phyloP scores from a whole-genome alignment of 1,139 yeast species.

The Geotrichum cucujoidarum region DNA sequence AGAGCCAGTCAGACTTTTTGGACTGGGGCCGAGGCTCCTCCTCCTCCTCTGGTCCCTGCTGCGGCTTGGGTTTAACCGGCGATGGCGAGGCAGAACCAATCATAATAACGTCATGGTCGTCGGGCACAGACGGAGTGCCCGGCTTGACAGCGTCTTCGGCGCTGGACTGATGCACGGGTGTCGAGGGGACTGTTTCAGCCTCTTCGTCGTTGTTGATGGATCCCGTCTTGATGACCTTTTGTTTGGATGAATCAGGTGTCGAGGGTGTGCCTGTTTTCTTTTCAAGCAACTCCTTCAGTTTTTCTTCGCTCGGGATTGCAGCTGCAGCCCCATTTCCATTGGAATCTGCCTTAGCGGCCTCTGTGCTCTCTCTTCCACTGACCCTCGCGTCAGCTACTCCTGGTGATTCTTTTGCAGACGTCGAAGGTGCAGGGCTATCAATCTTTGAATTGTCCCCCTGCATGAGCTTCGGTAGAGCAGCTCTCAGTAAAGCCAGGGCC shows the following conservation, averaged over 20 bases:
- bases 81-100: no score
- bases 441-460: slow-evolving; percentile 12
- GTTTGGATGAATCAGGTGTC: not conserved
- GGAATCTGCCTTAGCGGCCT: not conserved
- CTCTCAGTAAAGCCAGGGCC: slow-evolving; percentile 35
- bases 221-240: not conserved
- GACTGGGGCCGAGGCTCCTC: slow-evolving; percentile 4
- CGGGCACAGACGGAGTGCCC: not conserved
- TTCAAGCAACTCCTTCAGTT: not conserved
- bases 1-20: slow-evolving; percentile 13
- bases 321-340: not conserved
- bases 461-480: slow-evolving; percentile 25
- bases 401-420: not conserved
- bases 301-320: not conserved
- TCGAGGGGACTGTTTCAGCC: slow-evolving; percentile 9
- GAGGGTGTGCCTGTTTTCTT: not conserved
- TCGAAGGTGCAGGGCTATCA: not conserved
- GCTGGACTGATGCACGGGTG: not conserved
- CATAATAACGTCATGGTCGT: not conserved
- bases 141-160: no score
- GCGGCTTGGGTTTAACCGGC: no score
- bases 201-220: slow-evolving; percentile 2
- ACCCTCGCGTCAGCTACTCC: not conserved
- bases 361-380: no score
- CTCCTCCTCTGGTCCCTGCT: not conserved